These are phyloP conservation scores for Leucoagaricus sp. DNA, from an alignment of 1,284 basidiomycete genomes.

Conservation along the genomic window DNA sequence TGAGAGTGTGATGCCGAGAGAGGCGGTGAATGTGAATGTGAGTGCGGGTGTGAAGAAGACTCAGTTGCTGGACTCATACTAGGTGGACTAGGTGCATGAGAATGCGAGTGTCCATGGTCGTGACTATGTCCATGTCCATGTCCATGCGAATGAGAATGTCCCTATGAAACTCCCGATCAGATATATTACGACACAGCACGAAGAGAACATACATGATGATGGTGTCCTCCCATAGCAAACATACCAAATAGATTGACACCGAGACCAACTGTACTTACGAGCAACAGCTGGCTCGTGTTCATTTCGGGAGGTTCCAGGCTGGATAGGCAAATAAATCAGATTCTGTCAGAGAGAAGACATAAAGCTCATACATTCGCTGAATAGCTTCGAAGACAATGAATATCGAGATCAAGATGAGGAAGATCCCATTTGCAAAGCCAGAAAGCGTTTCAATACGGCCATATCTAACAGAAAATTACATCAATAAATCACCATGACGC, in stretches of 20 bases:
- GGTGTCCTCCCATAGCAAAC: slow-evolving; percentile 97
- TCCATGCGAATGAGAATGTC: slow-evolving; percentile 57
- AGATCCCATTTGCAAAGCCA: slow-evolving; percentile 98
- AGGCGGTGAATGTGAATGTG: slow-evolving; percentile 24
- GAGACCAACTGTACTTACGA: slow-evolving; percentile 88
- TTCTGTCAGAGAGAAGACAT: slow-evolving; percentile 14
- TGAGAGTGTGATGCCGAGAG: slow-evolving; percentile 24
- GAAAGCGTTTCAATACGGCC: slow-evolving; percentile 98
- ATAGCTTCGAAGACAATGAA: slow-evolving; percentile 99
- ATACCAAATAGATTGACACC: slow-evolving; percentile 97
- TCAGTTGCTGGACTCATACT: slow-evolving; percentile 8
- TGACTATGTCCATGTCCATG: slow-evolving; percentile 39
- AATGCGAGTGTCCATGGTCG: slow-evolving; percentile 39
- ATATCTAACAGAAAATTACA: slow-evolving; percentile 55
- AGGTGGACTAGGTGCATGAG: slow-evolving; percentile 19
- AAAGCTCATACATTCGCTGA: slow-evolving; percentile 90
- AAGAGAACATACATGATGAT: slow-evolving; percentile 69
- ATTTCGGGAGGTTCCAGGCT: slow-evolving; percentile 96
- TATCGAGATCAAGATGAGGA: slow-evolving; percentile 93
- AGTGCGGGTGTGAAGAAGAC: slow-evolving; percentile 27
- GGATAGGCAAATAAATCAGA: slow-evolving; percentile 1
- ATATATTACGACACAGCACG: neutral
- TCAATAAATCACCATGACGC: slow-evolving; percentile 2
- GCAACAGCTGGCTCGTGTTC: slow-evolving; percentile 92
- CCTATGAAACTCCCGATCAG: slow-evolving; percentile 17